Conservation (phyloP, 805 yeast species). For the Lipomyces spencermartinsiae region DNA sequence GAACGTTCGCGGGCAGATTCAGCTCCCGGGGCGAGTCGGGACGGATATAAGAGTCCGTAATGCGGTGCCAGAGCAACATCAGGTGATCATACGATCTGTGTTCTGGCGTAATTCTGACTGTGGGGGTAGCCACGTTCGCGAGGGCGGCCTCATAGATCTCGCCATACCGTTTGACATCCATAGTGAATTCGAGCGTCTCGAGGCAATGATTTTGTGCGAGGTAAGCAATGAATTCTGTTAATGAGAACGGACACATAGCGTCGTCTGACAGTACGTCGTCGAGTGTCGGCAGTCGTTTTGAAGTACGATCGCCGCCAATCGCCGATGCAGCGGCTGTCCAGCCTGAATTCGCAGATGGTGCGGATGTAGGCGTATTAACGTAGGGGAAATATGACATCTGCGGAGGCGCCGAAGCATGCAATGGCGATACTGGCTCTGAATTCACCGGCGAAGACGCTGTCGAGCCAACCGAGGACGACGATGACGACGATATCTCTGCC, state of each 20-base stretch:
- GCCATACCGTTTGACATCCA: slow-evolving; percentile 42
- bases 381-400: not conserved
- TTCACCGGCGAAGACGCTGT: slow-evolving; percentile 16
- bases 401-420: slow-evolving; percentile 9
- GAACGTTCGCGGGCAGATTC: slow-evolving; percentile 43
- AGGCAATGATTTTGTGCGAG: slow-evolving; percentile 44
- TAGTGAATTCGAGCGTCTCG: slow-evolving; percentile 45
- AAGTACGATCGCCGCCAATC: slow-evolving; percentile 1
- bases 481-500: slow-evolving; percentile 21
- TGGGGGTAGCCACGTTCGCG: slow-evolving; percentile 6
- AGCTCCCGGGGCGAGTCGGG: slow-evolving; percentile 43
- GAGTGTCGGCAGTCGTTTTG: slow-evolving; percentile 39
- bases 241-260: slow-evolving; percentile 42
- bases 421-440: slow-evolving; percentile 22
- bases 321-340: not conserved
- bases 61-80: slow-evolving; percentile 40
- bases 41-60: slow-evolving; percentile 42
- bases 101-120: slow-evolving; percentile 4
- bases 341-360: slow-evolving; percentile 15
- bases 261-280: slow-evolving; percentile 42
- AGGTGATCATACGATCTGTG: slow-evolving; percentile 28
- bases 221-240: slow-evolving; percentile 42
- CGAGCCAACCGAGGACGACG: slow-evolving; percentile 20
- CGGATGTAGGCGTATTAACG: slow-evolving; percentile 2
- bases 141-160: slow-evolving; percentile 22